These are phyloP conservation scores for Calcarisporium arbuscula DNA, from an alignment of 2,329 filamentous ascomycete species.

Conservation along the genomic window DNA sequence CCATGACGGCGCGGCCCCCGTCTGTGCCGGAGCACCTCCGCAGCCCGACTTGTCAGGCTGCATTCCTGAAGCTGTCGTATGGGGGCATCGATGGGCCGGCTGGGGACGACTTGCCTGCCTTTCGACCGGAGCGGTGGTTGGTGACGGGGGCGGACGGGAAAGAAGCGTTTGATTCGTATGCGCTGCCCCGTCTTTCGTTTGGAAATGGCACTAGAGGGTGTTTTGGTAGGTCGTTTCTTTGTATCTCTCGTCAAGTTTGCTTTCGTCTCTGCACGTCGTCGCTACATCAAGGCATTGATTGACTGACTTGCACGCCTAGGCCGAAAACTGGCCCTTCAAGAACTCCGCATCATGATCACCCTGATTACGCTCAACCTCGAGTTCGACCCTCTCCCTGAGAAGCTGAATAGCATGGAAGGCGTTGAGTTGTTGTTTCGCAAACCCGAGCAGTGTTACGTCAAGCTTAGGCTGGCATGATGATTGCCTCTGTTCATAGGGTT, in stretches of 20 bases:
- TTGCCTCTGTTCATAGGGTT: no score
- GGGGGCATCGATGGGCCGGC: neutral
- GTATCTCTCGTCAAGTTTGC: no score
- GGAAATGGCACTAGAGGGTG: neutral
- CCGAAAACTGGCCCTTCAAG: neutral
- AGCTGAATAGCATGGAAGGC: constrained; percentile 1
- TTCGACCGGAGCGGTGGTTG: neutral
- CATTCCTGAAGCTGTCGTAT: no score
- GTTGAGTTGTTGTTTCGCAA: no score
- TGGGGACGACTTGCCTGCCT: neutral
- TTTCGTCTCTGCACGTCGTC: neutral
- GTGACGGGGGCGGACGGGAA: no score
- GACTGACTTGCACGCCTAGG: neutral
- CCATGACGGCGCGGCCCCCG: neutral
- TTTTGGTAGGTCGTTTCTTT: neutral
- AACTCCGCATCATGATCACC: neutral
- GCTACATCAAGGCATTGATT: neutral
- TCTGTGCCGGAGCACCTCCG: neutral
- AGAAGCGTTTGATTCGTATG: neutral
- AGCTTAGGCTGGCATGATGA: no score
- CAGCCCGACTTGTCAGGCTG: neutral
- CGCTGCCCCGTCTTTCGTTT: neutral
- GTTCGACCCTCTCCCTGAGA: neutral
- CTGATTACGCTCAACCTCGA: neutral
- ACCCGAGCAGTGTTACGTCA: no score